These are phyloP conservation scores for Pythium aquatile DNA, from an alignment of 352 stramenopile genomes.

Conservation along the genomic window DNA sequence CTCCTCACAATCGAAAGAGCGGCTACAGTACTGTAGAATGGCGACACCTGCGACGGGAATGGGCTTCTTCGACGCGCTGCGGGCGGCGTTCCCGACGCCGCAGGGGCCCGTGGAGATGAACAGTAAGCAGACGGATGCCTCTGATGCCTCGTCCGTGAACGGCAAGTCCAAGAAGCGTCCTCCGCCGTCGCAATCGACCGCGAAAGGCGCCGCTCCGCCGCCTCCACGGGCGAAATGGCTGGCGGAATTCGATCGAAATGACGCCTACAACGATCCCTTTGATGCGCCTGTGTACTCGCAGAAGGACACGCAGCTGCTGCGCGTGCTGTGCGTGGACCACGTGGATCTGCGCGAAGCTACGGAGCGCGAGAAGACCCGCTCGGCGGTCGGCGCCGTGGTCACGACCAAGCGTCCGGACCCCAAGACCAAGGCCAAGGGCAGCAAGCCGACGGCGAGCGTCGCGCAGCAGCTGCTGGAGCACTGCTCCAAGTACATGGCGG, in stretches of 20 bases:
- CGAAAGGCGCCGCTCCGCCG: conserved; percentile 5
- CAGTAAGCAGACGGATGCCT: not conserved
- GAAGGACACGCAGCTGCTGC: conserved; percentile 29
- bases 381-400: conserved; percentile 48
- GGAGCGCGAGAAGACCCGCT: conserved; percentile 49
- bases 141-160: not conserved
- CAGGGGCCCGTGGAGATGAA: not conserved
- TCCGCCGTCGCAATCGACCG: not conserved
- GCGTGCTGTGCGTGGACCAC: conserved; percentile 61
- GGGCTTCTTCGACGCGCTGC: conserved; percentile 18
- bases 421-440: conserved; percentile 24
- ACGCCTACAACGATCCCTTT: conserved; percentile 18
- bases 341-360: conserved; percentile 44
- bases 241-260: not conserved
- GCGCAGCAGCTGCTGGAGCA: conserved; percentile 42
- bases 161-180: conserved; percentile 28
- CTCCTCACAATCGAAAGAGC: conserved; percentile 2
- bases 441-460: conserved; percentile 4
- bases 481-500: conserved; percentile 38
- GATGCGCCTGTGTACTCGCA: conserved; percentile 11
- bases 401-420: conserved; percentile 26
- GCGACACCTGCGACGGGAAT: conserved; percentile 1
- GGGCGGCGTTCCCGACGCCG: conserved; percentile 22
- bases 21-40: not conserved
- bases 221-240: conserved; percentile 18